phyloP scores from a whole-genome alignment of 495 filamentous ascomycete genomes.

The Rhypophila decipiens region DNA sequence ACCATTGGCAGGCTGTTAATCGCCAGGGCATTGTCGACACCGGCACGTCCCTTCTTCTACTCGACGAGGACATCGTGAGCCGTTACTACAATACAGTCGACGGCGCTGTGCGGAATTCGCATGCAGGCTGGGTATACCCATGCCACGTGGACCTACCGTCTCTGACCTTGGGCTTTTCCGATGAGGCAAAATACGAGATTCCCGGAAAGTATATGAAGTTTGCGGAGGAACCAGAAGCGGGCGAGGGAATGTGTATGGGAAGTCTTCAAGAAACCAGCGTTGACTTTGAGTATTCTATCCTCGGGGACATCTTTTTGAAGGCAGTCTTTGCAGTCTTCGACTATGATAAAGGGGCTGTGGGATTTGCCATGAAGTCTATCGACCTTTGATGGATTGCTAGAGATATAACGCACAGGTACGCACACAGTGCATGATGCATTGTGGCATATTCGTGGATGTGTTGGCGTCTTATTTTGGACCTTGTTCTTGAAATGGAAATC shows the following conservation, averaged over 20 bases:
- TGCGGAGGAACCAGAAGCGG: conserved; percentile 37
- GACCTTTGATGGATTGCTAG: background rate
- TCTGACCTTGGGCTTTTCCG: conserved; percentile 42
- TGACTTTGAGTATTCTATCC: conserved; percentile 51
- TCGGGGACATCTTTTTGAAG: conserved; percentile 71
- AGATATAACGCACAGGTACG: background rate
- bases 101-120: conserved; percentile 46
- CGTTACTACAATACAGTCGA: conserved; percentile 61
- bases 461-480: no score
- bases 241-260: conserved; percentile 54
- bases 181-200: conserved; percentile 52
- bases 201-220: conserved; percentile 65
- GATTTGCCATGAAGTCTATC: conserved; percentile 50
- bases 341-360: conserved; percentile 57
- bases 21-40: conserved; percentile 65
- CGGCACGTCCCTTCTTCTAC: conserved; percentile 63
- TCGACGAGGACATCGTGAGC: conserved; percentile 52
- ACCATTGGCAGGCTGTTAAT: conserved; percentile 29
- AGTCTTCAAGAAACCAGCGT: conserved; percentile 63
- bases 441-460: background rate
- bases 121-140: conserved; percentile 53
- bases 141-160: conserved; percentile 53
- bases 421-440: background rate
- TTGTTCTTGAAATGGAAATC: no score
- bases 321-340: conserved; percentile 71